Evolutionary conservation across 2,329 filamentous ascomycete species (phyloP), one percentile per base, ranked within the genome.

Genomic region (Phyllosticta paracitricarpa): DNA sequence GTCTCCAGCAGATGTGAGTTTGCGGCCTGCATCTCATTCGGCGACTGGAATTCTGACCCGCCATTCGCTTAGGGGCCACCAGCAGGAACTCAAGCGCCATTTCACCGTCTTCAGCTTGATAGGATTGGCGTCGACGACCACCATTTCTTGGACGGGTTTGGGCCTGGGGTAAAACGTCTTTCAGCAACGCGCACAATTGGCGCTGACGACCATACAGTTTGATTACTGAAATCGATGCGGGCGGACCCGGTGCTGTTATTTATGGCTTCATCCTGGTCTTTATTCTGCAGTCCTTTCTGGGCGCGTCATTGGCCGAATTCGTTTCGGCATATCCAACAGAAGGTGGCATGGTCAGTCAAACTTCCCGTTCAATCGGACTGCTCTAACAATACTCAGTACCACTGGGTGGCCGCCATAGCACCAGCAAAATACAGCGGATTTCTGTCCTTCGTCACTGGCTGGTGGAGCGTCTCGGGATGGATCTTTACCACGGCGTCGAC

Each of bases 81-180:
- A 61, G 30, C 60, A 61, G 25, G 60, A 61, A 56, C 60, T 61
- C 12, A 58, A 61, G 33, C 56, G 60, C n/a, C 60, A 61, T 33
- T 61, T 61, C 51, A 52, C 55, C 33, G 60, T 61, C 30, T 61
- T 56, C 51, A 61, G 60, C 56, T 55, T 61, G 60, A 61, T 61
- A 25, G 60, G 60, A 25, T 58, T 61, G 33, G 60, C 61, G 30
- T 63, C 60, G 8, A 64, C 62, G 51, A 60, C 61, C 48, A 64
- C 62, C 22, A 62, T 62, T 24, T 62, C 63, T 33, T 64, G 64
- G 61, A 63, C 63, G 24, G 64, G 59, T 56, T 58, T 64, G n/a
- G 62, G 58, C 17, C 58, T 62, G 17, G 64, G 61, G 35, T 61
- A 40, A 57, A 33, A 30, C 14, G 51, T 53, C 14, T n/a, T 6